Evolutionary conservation across 192 early-diverging fungal genomes (phyloP).

Genomic region (Spizellomyces sp.): DNA sequence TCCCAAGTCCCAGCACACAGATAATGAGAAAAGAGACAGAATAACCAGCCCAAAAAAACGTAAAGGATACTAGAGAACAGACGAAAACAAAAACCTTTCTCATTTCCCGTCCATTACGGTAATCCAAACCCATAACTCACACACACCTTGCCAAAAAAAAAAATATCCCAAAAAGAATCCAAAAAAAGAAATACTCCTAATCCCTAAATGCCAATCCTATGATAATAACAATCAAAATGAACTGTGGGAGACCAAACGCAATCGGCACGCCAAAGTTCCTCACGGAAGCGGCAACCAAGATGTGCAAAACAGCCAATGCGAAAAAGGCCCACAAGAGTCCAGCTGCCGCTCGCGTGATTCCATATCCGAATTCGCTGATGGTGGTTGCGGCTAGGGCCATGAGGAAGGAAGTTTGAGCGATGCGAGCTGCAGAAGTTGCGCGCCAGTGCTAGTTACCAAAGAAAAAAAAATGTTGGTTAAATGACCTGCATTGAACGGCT

Average conservation of each 20-base stretch:
- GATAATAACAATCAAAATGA: conserved; percentile 19
- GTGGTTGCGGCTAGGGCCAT: conserved; percentile 23
- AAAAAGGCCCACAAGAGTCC: conserved; percentile 29
- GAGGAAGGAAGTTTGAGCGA: conserved; percentile 28
- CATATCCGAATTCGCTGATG: conserved; percentile 13
- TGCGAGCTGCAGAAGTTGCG: conserved; percentile 5
- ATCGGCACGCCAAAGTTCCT: conserved; percentile 15
- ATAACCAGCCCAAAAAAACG: too few relatives aligned
- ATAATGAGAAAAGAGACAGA: too few relatives aligned
- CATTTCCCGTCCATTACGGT: too few relatives aligned
- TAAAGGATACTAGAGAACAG: too few relatives aligned
- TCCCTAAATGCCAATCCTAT: conserved; percentile 24
- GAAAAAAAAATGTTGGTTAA: conserved; percentile 1
- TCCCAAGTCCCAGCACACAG: too few relatives aligned
- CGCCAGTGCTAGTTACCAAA: conserved; percentile 14
- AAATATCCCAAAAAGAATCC: too few relatives aligned
- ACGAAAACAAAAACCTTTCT: too few relatives aligned
- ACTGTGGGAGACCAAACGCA: conserved; percentile 14
- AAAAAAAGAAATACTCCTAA: neutral
- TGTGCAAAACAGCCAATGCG: conserved; percentile 20
- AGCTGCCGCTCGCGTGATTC: neutral
- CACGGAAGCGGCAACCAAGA: conserved; percentile 1
- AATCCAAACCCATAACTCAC: too few relatives aligned
- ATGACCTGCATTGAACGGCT: too few relatives aligned
- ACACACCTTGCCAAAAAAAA: too few relatives aligned